Evolutionary conservation across 2,329 filamentous ascomycete genomes (phyloP).

Genomic region (Calonectria naviculata): DNA sequence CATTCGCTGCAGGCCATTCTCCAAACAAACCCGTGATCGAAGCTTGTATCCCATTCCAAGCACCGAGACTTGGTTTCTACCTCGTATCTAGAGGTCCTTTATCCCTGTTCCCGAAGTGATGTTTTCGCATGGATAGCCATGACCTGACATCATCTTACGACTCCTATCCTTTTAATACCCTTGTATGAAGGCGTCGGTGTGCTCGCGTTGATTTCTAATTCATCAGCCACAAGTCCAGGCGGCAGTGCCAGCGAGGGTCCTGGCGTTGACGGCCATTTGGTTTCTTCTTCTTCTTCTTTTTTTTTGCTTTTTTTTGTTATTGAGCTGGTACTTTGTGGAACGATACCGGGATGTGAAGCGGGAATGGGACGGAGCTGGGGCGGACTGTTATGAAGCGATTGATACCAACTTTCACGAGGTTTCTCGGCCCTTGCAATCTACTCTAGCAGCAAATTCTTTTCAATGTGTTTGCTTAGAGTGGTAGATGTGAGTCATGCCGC

Average conservation of each 20-base stretch:
- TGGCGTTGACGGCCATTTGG: conserved; percentile 35
- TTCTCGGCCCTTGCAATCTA: conserved; percentile 4
- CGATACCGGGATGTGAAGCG: conserved; percentile 29
- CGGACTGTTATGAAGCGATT: conserved; percentile 17
- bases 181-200: conserved; percentile 36
- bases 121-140: conserved; percentile 21
- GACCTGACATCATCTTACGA: conserved; percentile 35
- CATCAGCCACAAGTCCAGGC: conserved; percentile 31
- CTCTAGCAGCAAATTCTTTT: neutral
- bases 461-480: conserved; percentile 1
- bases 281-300: conserved; percentile 17
- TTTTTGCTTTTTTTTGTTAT: conserved; percentile 17
- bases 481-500: neutral
- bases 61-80: neutral
- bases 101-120: conserved; percentile 5
- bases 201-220: conserved; percentile 38
- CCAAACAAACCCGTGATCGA: neutral
- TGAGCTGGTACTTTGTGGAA: conserved; percentile 21
- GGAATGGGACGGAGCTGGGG: conserved; percentile 22
- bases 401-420: conserved; percentile 18
- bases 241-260: conserved; percentile 31
- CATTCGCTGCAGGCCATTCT: conserved; percentile 9
- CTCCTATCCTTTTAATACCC: conserved; percentile 44
- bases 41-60: neutral
- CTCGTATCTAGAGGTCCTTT: neutral